Evolutionary conservation across 768 basidiomycete species (phyloP), one percentile per base, ranked within the genome.

Genomic region (Tylopilus rubrobrunneus): DNA sequence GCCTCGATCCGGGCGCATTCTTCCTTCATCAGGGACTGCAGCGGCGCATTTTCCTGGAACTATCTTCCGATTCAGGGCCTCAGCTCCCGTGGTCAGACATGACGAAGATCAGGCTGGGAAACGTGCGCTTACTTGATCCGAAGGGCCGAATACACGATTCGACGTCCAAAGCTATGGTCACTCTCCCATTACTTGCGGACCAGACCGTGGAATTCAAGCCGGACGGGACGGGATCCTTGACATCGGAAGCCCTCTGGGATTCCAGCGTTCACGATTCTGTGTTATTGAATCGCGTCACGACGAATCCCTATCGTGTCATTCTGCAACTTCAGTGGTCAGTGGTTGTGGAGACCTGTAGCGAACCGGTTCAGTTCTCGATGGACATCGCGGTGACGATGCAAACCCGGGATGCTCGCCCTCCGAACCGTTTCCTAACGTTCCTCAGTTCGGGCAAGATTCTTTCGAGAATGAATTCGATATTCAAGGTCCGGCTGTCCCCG

Each of bases 1-100:
- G 73, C 53, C 76, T 92, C 49, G 94, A 96, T 68, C 83, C 87
- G 6, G 93, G 94, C 15, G 83, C 83, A 49, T 96, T 97, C 71
- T 83, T 82, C 54, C 76, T 98, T 19, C 94, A 91, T 62, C 97
- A 99, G 73, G 97, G 97, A 27, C 72, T 98, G 25, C 97, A 99
- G 67, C 80, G 97, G 21, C 83, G 90, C 12, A 71, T 99, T 47
- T 72, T 80, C 34, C 70, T 99, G 53, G 82, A 80, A 1, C 74
- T 98, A 31, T 84, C 84, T 15, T 96, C 91, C 48, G 87, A 92
- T 64, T 96, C 96, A 12, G 96, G 96, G 1, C 81, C 80, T 40
- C 88, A 95, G 58, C 79, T 98, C 49, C 90, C 90, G 1, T 98
- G 94, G 95, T 79, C 79, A 23, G 84, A 86, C 56, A 75, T 97